These are phyloP conservation scores for Leccinum barrowsii DNA, from an alignment of 768 basidiomycete species.

Conservation along the genomic window DNA sequence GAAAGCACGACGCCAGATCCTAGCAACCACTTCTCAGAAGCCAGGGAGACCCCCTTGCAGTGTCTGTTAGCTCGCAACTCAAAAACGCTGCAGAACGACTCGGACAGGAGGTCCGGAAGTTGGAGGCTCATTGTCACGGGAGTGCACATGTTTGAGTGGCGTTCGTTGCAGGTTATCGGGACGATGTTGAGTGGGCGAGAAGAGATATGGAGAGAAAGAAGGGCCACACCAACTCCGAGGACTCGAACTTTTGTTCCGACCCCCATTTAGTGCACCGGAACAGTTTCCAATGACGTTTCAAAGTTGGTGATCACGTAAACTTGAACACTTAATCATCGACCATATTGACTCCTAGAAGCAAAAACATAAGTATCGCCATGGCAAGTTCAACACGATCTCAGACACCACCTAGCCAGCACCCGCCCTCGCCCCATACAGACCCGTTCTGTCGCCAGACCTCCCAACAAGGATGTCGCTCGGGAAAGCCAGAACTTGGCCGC, in stretches of 20 bases:
- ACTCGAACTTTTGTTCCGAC: neutral
- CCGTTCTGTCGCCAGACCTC: neutral
- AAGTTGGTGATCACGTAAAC: too few species aligned
- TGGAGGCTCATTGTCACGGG: conserved; percentile 25
- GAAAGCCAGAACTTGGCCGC: neutral
- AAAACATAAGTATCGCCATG: too few species aligned
- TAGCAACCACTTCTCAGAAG: conserved; percentile 29
- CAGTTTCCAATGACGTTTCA: neutral
- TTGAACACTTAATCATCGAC: too few species aligned
- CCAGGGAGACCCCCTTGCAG: conserved; percentile 24
- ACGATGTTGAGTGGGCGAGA: neutral
- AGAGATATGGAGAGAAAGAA: conserved; percentile 3
- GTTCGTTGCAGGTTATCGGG: neutral
- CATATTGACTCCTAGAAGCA: too few species aligned
- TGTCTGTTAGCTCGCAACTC: conserved; percentile 29
- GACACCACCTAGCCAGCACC: too few species aligned
- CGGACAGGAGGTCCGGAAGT: conserved; percentile 28
- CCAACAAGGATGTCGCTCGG: neutral
- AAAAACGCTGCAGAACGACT: conserved; percentile 23
- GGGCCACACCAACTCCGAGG: conserved; percentile 20
- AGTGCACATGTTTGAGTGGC: neutral
- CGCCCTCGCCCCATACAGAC: neutral
- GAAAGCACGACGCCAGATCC: conserved; percentile 20
- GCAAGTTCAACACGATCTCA: too few species aligned
- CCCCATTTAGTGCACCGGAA: too few species aligned